Conservation (phyloP, 2,329 filamentous ascomycete genomes). For the Diaporthe sp. region DNA sequence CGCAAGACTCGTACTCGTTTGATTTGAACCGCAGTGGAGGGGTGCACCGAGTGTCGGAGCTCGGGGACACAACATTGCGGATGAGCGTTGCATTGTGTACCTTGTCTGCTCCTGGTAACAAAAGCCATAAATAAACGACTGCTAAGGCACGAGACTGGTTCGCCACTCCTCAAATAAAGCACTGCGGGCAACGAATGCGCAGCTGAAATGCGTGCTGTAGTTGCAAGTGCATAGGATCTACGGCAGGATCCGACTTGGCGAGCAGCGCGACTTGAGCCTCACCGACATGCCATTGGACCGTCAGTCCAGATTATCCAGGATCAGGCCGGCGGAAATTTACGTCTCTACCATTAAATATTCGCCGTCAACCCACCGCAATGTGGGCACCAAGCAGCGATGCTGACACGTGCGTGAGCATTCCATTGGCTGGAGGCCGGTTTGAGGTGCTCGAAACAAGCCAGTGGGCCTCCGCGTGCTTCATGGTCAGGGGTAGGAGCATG, state of each 20-base stretch:
- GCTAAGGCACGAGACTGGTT: not conserved
- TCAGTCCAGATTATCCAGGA: conserved; percentile 24
- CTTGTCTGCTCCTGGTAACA: not conserved
- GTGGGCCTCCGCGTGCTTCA: conserved; percentile 26
- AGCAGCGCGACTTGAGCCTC: conserved; percentile 4
- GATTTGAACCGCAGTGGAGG: not conserved
- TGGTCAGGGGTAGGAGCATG: conserved; percentile 23
- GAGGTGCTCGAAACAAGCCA: conserved; percentile 18
- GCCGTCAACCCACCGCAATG: conserved; percentile 12
- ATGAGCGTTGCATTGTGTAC: not conserved
- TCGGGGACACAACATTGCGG: not conserved
- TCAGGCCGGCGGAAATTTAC: conserved; percentile 21
- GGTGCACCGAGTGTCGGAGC: not conserved
- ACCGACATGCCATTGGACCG: conserved; percentile 7
- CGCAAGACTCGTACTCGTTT: not conserved
- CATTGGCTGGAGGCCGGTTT: conserved; percentile 2
- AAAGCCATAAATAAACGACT: not conserved
- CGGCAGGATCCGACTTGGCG: conserved; percentile 25
- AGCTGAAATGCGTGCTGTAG: not conserved
- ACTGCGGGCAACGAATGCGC: not conserved
- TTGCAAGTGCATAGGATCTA: not conserved
- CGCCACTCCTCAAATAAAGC: conserved; percentile 10
- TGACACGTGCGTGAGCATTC: conserved; percentile 12
- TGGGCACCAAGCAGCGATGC: conserved; percentile 19
- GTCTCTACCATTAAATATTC: conserved; percentile 14